Percentiles rank a stretch among this genome's conserved stretches.
These are phyloP conservation scores for Yamadazyma buinensis DNA, from an alignment of 1,139 yeast genomes.

Conservation along the genomic window DNA sequence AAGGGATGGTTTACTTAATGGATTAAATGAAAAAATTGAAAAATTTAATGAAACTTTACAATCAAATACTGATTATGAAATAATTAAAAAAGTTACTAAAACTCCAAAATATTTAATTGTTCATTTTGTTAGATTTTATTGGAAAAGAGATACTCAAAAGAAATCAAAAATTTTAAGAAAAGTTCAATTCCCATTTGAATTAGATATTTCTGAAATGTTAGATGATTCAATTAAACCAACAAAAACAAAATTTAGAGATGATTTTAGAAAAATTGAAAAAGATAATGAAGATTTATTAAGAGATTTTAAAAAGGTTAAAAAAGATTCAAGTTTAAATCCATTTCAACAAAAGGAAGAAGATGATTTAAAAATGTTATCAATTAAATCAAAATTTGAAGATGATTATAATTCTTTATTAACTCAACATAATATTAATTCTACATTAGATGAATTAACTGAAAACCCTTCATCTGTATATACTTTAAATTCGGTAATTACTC, in stretches of 20 bases:
- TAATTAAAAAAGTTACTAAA: slow-evolving; percentile 66
- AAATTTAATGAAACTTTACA: slow-evolving; percentile 71
- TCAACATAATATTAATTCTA: slow-evolving; percentile 18
- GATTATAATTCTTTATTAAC: slow-evolving; percentile 42
- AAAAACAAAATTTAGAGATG: slow-evolving; percentile 72
- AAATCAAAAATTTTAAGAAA: slow-evolving; percentile 91
- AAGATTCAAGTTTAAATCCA: slow-evolving; percentile 32
- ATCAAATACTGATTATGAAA: slow-evolving; percentile 66
- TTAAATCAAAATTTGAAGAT: slow-evolving; percentile 42
- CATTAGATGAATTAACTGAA: slow-evolving; percentile 50
- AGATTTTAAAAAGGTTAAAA: slow-evolving; percentile 69
- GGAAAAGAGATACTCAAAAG: slow-evolving; percentile 90
- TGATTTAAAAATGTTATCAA: slow-evolving; percentile 41
- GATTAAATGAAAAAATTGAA: slow-evolving; percentile 73
- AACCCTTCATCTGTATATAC: slow-evolving; percentile 89
- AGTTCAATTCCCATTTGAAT: slow-evolving; percentile 90
- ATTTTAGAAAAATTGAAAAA: slow-evolving; percentile 72
- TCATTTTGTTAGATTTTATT: slow-evolving; percentile 89
- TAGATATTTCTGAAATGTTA: slow-evolving; percentile 83
- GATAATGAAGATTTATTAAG: slow-evolving; percentile 69
- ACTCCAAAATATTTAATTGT: slow-evolving; percentile 87
- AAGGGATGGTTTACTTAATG: slow-evolving; percentile 76
- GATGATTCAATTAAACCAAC: slow-evolving; percentile 67
- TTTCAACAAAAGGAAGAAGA: slow-evolving; percentile 46
- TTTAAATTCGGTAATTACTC: slow-evolving; percentile 80